Evolutionary conservation across 305 asterid species (phyloP).

Genomic region (Rubia tinctorum): DNA sequence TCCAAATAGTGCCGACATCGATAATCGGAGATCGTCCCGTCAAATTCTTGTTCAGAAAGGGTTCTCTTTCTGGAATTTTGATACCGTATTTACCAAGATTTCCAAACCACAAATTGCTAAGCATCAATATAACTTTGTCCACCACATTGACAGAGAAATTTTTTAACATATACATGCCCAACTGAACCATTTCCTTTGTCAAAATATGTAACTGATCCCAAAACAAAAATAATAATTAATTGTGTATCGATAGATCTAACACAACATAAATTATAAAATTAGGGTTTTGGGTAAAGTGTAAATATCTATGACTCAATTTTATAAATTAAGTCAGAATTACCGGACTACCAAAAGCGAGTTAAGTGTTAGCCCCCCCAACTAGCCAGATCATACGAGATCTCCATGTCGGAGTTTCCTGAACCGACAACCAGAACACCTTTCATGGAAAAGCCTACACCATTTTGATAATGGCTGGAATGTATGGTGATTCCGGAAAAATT

Average conservation of each 20-base stretch:
- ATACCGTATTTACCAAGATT: slow-evolving; percentile 40
- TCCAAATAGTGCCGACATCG: slow-evolving; percentile 44
- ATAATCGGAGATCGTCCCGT: slow-evolving; percentile 43
- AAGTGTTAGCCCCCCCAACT: slow-evolving; percentile 39
- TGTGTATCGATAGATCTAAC: background rate
- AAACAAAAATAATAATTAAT: background rate
- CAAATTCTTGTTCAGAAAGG: slow-evolving; percentile 32
- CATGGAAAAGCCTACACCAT: slow-evolving; percentile 24
- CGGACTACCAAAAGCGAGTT: slow-evolving; percentile 38
- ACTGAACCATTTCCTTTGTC: slow-evolving; percentile 28
- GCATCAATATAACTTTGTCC: slow-evolving; percentile 29
- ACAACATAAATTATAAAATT: too few species aligned
- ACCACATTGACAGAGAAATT: slow-evolving; percentile 27
- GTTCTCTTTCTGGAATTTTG: slow-evolving; percentile 44
- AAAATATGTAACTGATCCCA: slow-evolving; percentile 44
- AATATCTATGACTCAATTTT: too few species aligned
- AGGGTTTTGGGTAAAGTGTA: background rate
- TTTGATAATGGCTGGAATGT: slow-evolving; percentile 38
- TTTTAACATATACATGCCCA: slow-evolving; percentile 38
- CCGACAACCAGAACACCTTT: slow-evolving; percentile 30
- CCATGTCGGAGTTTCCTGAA: slow-evolving; percentile 35
- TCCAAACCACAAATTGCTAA: slow-evolving; percentile 33
- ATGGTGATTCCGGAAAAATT: slow-evolving; percentile 34
- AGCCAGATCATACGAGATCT: slow-evolving; percentile 33
- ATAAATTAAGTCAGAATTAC: slow-evolving; percentile 22